Base-by-base conservation (phyloP, 139 green algal genomes). In the Ettlia oleoabundans region DNA sequence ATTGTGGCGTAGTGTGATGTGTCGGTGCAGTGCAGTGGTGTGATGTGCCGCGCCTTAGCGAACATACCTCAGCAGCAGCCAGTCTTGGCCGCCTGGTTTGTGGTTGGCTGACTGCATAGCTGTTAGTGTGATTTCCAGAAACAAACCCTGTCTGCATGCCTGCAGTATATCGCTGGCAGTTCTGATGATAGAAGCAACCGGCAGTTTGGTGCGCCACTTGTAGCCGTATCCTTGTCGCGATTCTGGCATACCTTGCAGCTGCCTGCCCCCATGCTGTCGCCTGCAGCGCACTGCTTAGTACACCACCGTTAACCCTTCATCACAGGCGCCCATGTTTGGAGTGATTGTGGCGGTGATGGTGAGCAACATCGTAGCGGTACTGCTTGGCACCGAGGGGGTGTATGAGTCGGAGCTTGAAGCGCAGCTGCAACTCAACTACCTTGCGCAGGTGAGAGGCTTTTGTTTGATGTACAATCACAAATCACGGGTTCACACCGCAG, bases 161-260 rank as follows among this genome's bases (percentile, higher is more conserved):
- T 65, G 88, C 7, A 91, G 89, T 73, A 95, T 98, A 58, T 96
- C 91, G 0, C 90, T 98, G 38, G 95, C 98, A 42, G 92, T 97
- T 28, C 91, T 98, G 68, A 88, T 98, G 80, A 91, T 97, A 21
- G 95, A 98, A 82, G 81, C 80, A 32, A 89, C 84, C 0, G 69
- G 80, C 65, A 68, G 33, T n/a, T 19, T 33, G 33, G 19, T 65
- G 55, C 47, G 47, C n/a, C n/a, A n/a, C n/a, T n/a, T n/a, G n/a
- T 58, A 24, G 47, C 47, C 15, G 47, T 15, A 10, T 58, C 47
- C 15, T 58, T 58, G 47, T 58, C 47, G 47, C 47, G 47, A 15
- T 58, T 58, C n/a, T n/a, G n/a, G n/a, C n/a, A n/a, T n/a, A n/a
- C n/a, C n/a, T n/a, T n/a, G n/a, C n/a, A n/a, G n/a, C n/a, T n/a